These are phyloP conservation scores for Ceratobasidium sp. DNA, from an alignment of 1,284 basidiomycete genomes.

Conservation along the genomic window DNA sequence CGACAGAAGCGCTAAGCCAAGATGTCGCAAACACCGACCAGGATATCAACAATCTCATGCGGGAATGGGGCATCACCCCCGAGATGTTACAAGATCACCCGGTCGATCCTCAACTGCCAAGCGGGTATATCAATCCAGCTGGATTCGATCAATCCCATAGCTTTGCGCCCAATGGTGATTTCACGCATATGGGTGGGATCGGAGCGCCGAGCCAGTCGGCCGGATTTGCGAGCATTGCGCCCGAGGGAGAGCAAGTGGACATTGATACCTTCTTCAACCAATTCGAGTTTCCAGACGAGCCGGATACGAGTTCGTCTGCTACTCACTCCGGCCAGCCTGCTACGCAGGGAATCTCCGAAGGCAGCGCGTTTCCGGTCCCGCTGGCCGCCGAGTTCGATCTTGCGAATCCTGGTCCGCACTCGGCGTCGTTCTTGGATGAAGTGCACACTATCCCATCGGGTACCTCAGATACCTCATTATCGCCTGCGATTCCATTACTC, in stretches of 20 bases:
- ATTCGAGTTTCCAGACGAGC: slow-evolving; percentile 23
- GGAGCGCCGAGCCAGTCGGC: not conserved
- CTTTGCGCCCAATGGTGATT: not conserved
- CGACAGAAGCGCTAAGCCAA: slow-evolving; percentile 58
- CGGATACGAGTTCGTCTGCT: not conserved
- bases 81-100: slow-evolving; percentile 36
- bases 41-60: slow-evolving; percentile 62
- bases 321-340: not conserved
- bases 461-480: slow-evolving; percentile 37
- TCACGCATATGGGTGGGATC: not conserved
- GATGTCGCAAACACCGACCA: slow-evolving; percentile 62
- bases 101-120: not conserved
- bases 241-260: slow-evolving; percentile 43
- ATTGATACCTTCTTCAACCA: slow-evolving; percentile 45
- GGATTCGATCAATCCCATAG: slow-evolving; percentile 9
- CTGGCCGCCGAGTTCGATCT: slow-evolving; percentile 44
- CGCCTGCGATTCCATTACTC: slow-evolving; percentile 35
- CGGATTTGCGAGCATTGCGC: slow-evolving; percentile 32
- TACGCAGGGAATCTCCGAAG: not conserved
- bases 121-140: not conserved
- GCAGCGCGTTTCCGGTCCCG: slow-evolving; percentile 22
- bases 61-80: slow-evolving; percentile 57
- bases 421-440: slow-evolving; percentile 39
- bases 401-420: slow-evolving; percentile 35
- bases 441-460: slow-evolving; percentile 24